phyloP scores from a whole-genome alignment of 495 filamentous ascomycete species.

The Xylaria bambusicola region DNA sequence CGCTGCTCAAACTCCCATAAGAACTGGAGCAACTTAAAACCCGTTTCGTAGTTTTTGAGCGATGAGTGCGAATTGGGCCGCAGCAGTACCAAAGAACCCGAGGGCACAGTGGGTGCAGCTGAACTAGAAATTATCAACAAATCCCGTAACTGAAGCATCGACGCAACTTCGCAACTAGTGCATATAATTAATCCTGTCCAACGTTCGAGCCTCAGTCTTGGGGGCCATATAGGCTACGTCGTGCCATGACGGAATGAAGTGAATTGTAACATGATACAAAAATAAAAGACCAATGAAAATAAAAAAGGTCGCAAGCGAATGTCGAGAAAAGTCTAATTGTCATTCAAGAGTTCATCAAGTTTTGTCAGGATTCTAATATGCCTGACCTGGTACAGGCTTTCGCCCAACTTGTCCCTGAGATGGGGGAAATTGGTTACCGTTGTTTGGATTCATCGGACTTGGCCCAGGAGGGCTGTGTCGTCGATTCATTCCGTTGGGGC shows the following conservation, averaged over 20 bases:
- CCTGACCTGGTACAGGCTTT: constrained; percentile 53
- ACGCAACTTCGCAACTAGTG: not conserved
- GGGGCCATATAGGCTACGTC: constrained; percentile 9
- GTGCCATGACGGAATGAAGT: constrained; percentile 18
- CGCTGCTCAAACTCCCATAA: not conserved
- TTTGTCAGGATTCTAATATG: constrained; percentile 40
- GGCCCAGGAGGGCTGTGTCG: constrained; percentile 57
- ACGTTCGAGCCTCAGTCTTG: not conserved
- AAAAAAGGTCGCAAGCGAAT: constrained; percentile 36
- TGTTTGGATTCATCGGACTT: constrained; percentile 61
- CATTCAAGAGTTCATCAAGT: constrained; percentile 31
- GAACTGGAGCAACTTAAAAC: constrained; percentile 1
- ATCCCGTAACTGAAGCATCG: not conserved
- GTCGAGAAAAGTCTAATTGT: constrained; percentile 36
- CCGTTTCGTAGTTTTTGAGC: constrained; percentile 3
- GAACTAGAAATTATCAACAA: constrained; percentile 27
- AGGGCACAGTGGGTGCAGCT: not conserved
- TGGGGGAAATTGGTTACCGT: constrained; percentile 31
- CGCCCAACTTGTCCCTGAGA: constrained; percentile 40
- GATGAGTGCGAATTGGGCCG: not conserved
- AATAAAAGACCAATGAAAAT: constrained; percentile 24
- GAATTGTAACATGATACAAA: constrained; percentile 21
- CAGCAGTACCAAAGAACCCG: not conserved
- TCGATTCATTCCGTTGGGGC: constrained; percentile 38
- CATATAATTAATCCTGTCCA: not conserved